Evolutionary conservation across 78 protist species (phyloP), one percentile per base, ranked within the genome.

Genomic region (Dictyostelium capitatum): DNA sequence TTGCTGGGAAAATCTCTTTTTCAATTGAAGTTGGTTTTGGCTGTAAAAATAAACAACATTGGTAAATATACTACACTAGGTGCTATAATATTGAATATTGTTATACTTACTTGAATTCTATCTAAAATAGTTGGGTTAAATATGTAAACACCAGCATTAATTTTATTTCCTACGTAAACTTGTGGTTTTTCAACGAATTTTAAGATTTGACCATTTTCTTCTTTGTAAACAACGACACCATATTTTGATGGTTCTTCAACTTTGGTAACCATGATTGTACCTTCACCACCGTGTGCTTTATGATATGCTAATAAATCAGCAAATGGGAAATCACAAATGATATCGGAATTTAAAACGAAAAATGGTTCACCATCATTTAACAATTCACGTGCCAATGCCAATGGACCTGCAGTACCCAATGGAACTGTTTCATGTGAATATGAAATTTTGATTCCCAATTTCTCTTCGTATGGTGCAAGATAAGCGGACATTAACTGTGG

Each of bases 331-430:
- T 87, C 92, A 95, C 99, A 97, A 62, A 89, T 97, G 50, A 98
- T 91, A 94, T 98, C 99, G 57, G 96, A 79, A 91, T 98, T 98
- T 70, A 98, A 82, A 47, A 98, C 98, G 77, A 98, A 98, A 93
- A 98, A 97, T 19, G 98, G 98, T 70, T 96, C 97, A 56, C 59
- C 74, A 23, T 82, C 85, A 65, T 74, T 43, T 6, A 54, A 80
- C 28, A 83, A 43, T 28, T 94, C 95, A 51, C 70, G 37, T 20
- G 99, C 99, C 47, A 98, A 95, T 10, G 97, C 98, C 30, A 98
- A 82, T 37, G 99, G 99, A 2, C 99, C 99, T n/a, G 99, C 99
- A 0, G 99, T 98, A 15, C 99, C 99, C 51, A 98, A 74, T 28
- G 99, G 99, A 82, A 77, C 94, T 1, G 70, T 53, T 77, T 98